Evolutionary conservation across 129 eudicot species (phyloP), one percentile per base, ranked within the genome.

Genomic region (Artemisia argyi): DNA sequence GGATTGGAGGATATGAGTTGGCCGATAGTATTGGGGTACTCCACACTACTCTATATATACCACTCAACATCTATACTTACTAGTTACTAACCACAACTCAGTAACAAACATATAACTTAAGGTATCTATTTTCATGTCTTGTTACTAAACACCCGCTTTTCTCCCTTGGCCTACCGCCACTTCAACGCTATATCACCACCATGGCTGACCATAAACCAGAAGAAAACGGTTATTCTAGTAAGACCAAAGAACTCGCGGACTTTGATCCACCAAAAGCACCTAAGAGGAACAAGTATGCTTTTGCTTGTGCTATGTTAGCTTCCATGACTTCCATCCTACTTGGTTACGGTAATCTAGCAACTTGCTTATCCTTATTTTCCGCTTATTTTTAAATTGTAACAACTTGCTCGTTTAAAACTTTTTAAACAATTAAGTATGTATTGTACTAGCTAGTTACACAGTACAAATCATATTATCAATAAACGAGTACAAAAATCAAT

Each of bases 261-360:
- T 84, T 84, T 46, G 81, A 84, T 74, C 83, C 85, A 42, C 81
- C 85, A 16, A 69, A 61, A 65, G 67, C 77, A 20, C 86, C 86
- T 15, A 87, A 84, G 69, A 75, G 79, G 48, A 87, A 87, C 79
- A 87, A 78, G 75, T 87, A 87, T 15, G 92, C 92, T 49, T 73
- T 87, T 26, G 88, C 84, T 54, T 81, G 84, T 73, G 76, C 92
- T 54, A 52, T 83, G 61, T 66, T 87, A 55, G 92, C 92, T 78
- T 87, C 92, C 74, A 81, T 87, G 92, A 83, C 92, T 61, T 87
- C 92, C 53, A 56, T 87, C 79, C 64, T 87, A 72, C 92, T 87
- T 42, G 88, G 92, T 65, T 87, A 87, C 10, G 92, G 92, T 87
- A 87, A 49, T 48, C n/a, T n/a, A n/a, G n/a, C n/a, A n/a, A n/a